Conservation (phyloP, 495 filamentous ascomycete species). For the Hypoxylon intermedium region DNA sequence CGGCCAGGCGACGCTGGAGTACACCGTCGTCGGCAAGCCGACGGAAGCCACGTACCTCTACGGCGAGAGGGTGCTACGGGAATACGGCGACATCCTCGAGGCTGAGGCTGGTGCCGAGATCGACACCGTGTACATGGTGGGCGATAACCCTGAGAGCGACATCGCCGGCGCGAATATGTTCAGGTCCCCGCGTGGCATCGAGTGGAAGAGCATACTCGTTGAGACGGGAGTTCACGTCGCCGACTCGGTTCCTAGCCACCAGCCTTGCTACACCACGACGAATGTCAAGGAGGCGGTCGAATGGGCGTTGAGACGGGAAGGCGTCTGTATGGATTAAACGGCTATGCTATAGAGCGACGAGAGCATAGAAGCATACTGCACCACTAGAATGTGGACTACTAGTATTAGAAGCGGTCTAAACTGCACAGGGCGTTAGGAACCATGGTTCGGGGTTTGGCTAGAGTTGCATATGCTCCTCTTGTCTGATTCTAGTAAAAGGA, state of each 20-base stretch:
- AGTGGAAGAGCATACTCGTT: conserved; percentile 80
- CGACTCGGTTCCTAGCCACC: conserved; percentile 38
- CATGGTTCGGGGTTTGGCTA: no score
- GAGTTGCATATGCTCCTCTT: no score
- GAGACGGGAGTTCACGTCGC: conserved; percentile 55
- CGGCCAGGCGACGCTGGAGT: conserved; percentile 61
- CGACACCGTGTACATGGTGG: conserved; percentile 81
- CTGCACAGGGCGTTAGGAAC: no score
- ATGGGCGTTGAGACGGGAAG: conserved; percentile 45
- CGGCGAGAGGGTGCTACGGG: conserved; percentile 69
- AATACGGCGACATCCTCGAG: conserved; percentile 58
- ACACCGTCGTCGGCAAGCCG: conserved; percentile 80
- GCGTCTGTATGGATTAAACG: neutral
- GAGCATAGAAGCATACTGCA: neutral
- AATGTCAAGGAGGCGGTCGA: conserved; percentile 49
- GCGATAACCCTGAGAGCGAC: conserved; percentile 84
- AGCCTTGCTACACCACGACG: conserved; percentile 38
- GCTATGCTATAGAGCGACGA: neutral
- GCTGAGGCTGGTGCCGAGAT: conserved; percentile 58
- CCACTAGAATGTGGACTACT: no score
- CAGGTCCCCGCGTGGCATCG: conserved; percentile 61
- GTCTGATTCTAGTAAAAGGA: no score
- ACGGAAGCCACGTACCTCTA: conserved; percentile 71
- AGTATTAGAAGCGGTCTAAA: no score
- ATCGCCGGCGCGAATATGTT: conserved; percentile 78